Percentiles rank a stretch among this genome's conserved stretches.
Evolutionary conservation across 2,329 filamentous ascomycete species (phyloP).

Genomic region (Colletotrichum horii): DNA sequence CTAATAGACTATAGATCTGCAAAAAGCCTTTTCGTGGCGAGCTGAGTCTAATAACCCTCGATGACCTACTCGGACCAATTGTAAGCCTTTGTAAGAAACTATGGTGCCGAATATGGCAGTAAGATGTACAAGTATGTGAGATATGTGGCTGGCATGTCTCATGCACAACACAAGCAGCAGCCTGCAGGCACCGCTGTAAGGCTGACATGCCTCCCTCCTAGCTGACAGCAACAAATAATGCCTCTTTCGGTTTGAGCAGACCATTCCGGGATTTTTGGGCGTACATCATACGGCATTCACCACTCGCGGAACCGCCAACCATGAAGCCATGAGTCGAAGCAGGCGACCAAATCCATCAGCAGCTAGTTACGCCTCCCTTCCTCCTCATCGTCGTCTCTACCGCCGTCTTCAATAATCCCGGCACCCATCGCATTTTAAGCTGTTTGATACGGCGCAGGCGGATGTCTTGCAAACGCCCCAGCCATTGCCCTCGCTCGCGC

Average conservation of each 20-base stretch:
- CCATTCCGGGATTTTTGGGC: rapidly evolving
- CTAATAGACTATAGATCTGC: not conserved
- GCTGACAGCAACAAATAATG: not conserved
- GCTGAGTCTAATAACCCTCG: not conserved
- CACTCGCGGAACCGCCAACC: not conserved
- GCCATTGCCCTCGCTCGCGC: too few relatives aligned
- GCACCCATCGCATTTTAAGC: too few relatives aligned
- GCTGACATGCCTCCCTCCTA: rapidly evolving
- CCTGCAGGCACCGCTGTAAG: not conserved
- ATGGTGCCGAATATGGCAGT: not conserved
- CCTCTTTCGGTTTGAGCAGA: not conserved
- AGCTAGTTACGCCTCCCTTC: too few relatives aligned
- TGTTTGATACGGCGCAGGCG: too few relatives aligned
- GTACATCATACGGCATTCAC: not conserved
- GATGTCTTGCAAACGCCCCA: too few relatives aligned
- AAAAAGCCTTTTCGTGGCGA: not conserved
- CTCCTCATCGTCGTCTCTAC: too few relatives aligned
- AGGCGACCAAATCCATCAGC: not conserved
- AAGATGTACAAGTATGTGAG: not conserved
- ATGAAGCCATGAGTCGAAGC: not conserved
- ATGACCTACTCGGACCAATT: not conserved
- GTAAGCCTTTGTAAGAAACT: rapidly evolving
- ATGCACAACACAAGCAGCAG: not conserved
- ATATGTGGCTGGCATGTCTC: not conserved
- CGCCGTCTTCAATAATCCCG: too few relatives aligned